Conservation (phyloP, 495 filamentous ascomycete genomes). For the Daldinia concentrica region DNA sequence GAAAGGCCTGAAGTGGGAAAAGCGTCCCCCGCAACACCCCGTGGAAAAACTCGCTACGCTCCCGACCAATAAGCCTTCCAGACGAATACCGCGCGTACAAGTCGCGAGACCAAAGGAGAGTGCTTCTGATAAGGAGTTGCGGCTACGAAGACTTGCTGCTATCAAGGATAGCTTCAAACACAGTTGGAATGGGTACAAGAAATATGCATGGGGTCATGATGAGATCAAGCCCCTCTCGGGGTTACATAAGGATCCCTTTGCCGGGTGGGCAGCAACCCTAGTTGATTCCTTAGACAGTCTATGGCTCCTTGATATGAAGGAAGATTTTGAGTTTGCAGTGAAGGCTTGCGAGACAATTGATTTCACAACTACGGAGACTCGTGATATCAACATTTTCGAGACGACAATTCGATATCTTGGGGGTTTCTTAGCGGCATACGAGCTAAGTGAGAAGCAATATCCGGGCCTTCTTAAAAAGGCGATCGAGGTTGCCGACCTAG, state of each 20-base stretch:
- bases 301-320: conserved; percentile 87
- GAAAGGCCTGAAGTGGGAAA: conserved; percentile 36
- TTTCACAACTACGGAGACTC: conserved; percentile 69
- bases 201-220: conserved; percentile 78
- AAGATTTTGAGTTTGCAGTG: conserved; percentile 80
- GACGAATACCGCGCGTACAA: conserved; percentile 77
- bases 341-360: conserved; percentile 75
- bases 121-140: conserved; percentile 37
- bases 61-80: conserved; percentile 70
- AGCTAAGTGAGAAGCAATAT: conserved; percentile 69
- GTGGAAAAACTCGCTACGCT: conserved; percentile 71
- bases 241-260: conserved; percentile 71
- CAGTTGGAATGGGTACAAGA: conserved; percentile 80
- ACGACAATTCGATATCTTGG: conserved; percentile 81
- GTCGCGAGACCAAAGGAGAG: conserved; percentile 47
- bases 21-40: conserved; percentile 54
- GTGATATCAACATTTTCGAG: conserved; percentile 75
- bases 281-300: conserved; percentile 85
- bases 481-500: conserved; percentile 76
- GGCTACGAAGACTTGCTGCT: conserved; percentile 61
- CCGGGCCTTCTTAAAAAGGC: conserved; percentile 76
- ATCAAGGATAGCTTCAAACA: conserved; percentile 75
- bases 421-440: conserved; percentile 79
- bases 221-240: conserved; percentile 74
- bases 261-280: conserved; percentile 85